Evolutionary conservation across 441 rosid species (phyloP).

Genomic region (Erysimum pusillum): DNA sequence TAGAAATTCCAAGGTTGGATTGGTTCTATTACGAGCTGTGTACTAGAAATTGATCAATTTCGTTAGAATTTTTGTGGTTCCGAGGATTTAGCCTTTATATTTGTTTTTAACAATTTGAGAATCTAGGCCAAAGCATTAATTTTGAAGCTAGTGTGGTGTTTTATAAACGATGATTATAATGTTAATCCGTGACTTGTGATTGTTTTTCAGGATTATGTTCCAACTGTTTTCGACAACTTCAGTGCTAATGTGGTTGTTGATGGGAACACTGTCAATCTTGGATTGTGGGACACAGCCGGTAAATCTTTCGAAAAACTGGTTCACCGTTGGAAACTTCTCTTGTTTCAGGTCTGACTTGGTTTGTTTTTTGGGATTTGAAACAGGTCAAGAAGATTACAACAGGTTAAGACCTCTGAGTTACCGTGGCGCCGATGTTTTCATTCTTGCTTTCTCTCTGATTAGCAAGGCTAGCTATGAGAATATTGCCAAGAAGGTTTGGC

Average conservation of each 20-base stretch:
- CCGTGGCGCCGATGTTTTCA: constrained; percentile 86
- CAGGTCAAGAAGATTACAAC: constrained; percentile 89
- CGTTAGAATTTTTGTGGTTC: neutral
- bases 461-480: constrained; percentile 95
- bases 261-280: constrained; percentile 79
- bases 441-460: constrained; percentile 85
- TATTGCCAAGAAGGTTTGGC: constrained; percentile 74
- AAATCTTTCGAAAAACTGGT: constrained; percentile 32
- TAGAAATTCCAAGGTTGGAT: neutral
- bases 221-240: constrained; percentile 86
- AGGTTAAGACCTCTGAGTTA: constrained; percentile 78
- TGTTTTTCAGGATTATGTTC: constrained; percentile 76
- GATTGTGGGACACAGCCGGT: constrained; percentile 89
- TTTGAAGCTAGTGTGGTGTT: neutral
- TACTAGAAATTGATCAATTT: neutral
- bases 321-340: neutral
- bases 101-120: neutral
- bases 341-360: constrained; percentile 26
- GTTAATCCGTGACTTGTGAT: constrained; percentile 25
- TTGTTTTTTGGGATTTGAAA: constrained; percentile 19
- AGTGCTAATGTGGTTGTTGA: constrained; percentile 89
- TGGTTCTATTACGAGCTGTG: neutral
- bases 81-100: neutral
- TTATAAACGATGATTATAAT: neutral
- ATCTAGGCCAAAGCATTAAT: constrained; percentile 7